A percentile compares a stretch with the other conserved stretches of the same genome.
phyloP scores from a whole-genome alignment of 768 basidiomycete species.

The Pisolithus microcarpus region DNA sequence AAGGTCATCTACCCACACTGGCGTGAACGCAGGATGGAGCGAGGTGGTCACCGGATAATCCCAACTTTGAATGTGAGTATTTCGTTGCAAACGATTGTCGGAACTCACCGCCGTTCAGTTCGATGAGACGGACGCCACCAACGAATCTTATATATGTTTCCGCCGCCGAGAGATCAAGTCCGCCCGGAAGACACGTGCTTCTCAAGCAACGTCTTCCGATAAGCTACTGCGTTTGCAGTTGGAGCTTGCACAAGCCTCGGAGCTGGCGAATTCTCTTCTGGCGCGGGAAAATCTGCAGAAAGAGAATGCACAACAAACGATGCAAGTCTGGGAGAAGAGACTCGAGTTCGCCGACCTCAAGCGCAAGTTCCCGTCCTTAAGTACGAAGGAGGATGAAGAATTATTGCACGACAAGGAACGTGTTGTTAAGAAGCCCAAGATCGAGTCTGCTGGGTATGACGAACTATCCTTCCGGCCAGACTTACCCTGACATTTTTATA shows the following conservation, averaged over 20 bases:
- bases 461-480: neutral
- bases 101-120: constrained; percentile 35
- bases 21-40: constrained; percentile 75
- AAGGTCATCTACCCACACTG: constrained; percentile 81
- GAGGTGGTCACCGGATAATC: constrained; percentile 79
- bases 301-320: constrained; percentile 49
- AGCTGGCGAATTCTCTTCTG: constrained; percentile 63
- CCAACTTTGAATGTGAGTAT: constrained; percentile 76
- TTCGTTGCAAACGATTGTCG: neutral
- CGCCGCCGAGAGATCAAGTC: constrained; percentile 91
- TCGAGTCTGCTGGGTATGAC: constrained; percentile 16
- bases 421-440: constrained; percentile 51
- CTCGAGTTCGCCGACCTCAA: constrained; percentile 72
- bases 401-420: constrained; percentile 66
- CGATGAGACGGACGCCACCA: constrained; percentile 84
- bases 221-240: constrained; percentile 74
- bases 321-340: constrained; percentile 73
- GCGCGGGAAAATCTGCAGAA: constrained; percentile 73
- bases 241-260: constrained; percentile 66
- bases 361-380: constrained; percentile 57
- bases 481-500: constrained; percentile 10
- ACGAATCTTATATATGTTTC: constrained; percentile 97
- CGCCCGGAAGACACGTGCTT: constrained; percentile 87
- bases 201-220: constrained; percentile 84
- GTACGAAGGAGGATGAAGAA: constrained; percentile 64